phyloP scores from a whole-genome alignment of 2,329 filamentous ascomycete species.

The Sarocladiaceae sp. region DNA sequence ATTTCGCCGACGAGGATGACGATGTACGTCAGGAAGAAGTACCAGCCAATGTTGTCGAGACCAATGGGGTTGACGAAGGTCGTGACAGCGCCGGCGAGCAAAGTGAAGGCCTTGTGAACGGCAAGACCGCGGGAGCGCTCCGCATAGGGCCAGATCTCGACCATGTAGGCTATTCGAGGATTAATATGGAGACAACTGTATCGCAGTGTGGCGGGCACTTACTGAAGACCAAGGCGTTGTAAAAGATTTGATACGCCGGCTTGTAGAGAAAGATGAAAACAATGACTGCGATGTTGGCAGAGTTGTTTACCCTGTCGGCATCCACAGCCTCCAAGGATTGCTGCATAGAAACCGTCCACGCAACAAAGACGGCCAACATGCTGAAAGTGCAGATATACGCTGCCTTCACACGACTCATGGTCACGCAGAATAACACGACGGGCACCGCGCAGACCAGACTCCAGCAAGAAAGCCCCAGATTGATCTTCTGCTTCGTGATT shows the following conservation, averaged over 20 bases:
- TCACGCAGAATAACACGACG: conserved; percentile 40
- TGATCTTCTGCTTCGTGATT: conserved; percentile 37
- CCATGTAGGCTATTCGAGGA: conserved; percentile 44
- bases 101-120: conserved; percentile 45
- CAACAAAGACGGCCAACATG: conserved; percentile 45
- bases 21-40: conserved; percentile 16
- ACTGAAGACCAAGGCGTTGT: conserved; percentile 63
- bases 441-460: conserved; percentile 44
- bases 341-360: conserved; percentile 45
- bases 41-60: conserved; percentile 15
- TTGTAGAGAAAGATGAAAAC: conserved; percentile 60
- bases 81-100: conserved; percentile 11
- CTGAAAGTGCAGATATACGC: neutral
- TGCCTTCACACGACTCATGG: conserved; percentile 28
- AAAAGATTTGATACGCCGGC: conserved; percentile 60
- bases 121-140: conserved; percentile 50
- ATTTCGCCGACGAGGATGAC: conserved; percentile 20
- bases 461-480: conserved; percentile 39
- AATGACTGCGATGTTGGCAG: conserved; percentile 34
- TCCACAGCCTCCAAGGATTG: conserved; percentile 27
- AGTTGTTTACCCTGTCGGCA: too few species aligned
- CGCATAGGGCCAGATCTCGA: conserved; percentile 56
- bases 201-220: conserved; percentile 22
- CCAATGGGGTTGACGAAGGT: conserved; percentile 19
- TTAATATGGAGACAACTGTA: neutral